Conservation (phyloP, 352 stramenopile species). For the Phytopythium helicoides region DNA sequence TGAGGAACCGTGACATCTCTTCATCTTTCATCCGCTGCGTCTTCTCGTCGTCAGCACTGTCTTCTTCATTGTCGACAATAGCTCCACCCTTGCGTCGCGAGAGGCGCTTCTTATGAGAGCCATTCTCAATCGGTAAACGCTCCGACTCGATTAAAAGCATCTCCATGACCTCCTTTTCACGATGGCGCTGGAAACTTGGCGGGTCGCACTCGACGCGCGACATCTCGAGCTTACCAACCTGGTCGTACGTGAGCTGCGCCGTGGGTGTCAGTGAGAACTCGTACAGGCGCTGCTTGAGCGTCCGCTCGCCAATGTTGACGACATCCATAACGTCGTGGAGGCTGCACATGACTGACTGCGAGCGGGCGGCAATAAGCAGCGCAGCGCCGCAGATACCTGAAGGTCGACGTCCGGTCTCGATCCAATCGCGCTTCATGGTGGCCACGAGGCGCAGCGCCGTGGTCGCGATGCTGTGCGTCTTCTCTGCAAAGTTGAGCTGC, state of each 20-base stretch:
- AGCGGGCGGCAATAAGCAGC: conserved; percentile 95
- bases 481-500: conserved; percentile 96
- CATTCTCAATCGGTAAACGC: conserved; percentile 52
- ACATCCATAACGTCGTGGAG: conserved; percentile 89
- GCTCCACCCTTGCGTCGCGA: conserved; percentile 16
- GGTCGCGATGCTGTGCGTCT: conserved; percentile 92
- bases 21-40: conserved; percentile 66
- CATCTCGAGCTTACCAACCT: conserved; percentile 92
- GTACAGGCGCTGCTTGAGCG: conserved; percentile 93
- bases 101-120: conserved; percentile 18
- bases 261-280: conserved; percentile 97
- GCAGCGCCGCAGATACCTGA: conserved; percentile 97
- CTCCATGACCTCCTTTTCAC: conserved; percentile 89
- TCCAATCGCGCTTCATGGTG: conserved; percentile 99
- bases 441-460: conserved; percentile 95
- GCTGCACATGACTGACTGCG: conserved; percentile 92
- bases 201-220: conserved; percentile 86
- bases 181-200: conserved; percentile 85
- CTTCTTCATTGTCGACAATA: conserved; percentile 35
- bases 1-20: conserved; percentile 74
- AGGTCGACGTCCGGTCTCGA: conserved; percentile 95
- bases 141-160: conserved; percentile 87
- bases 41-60: conserved; percentile 34
- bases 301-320: conserved; percentile 96
- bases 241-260: conserved; percentile 93